phyloP scores from a whole-genome alignment of 1,284 basidiomycete genomes.

The Trichosporon sp. region DNA sequence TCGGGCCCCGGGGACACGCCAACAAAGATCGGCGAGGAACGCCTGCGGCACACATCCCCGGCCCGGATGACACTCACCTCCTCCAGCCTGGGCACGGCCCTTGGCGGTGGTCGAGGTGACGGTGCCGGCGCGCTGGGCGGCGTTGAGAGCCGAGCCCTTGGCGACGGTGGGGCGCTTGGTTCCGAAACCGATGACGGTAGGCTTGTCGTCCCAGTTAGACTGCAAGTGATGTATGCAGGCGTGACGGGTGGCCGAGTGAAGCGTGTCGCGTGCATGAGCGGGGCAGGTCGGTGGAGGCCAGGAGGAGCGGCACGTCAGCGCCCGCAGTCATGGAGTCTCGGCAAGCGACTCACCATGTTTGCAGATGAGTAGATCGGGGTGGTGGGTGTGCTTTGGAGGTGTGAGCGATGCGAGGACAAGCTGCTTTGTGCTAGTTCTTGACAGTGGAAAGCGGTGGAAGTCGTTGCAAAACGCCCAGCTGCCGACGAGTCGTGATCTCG shows the following conservation, averaged over 20 bases:
- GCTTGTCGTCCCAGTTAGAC: conserved; percentile 44
- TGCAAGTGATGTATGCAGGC: conserved; percentile 7
- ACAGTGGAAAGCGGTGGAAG: conserved; percentile 2
- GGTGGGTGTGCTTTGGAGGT: not conserved
- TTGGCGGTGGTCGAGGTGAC: conserved; percentile 24
- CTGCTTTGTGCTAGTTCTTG: not conserved
- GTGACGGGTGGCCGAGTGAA: not conserved
- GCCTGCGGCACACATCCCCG: not conserved
- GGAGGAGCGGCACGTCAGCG: not conserved
- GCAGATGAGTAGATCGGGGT: not conserved
- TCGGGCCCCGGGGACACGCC: no score
- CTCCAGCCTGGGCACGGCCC: conserved; percentile 15
- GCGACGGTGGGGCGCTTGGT: conserved; percentile 28
- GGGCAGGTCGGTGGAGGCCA: not conserved
- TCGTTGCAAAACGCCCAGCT: not conserved
- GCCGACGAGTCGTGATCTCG: conserved; percentile 1
- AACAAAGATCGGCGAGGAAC: not conserved
- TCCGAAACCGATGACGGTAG: conserved; percentile 41
- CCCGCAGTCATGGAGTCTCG: not conserved
- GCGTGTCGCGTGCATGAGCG: not conserved
- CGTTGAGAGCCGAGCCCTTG: conserved; percentile 36
- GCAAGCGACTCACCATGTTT: not conserved
- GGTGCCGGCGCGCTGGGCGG: conserved; percentile 23
- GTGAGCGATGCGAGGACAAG: not conserved
- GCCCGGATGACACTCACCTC: conserved; percentile 11